phyloP scores from a whole-genome alignment of 208 protist species.

The Angomonas deanei region DNA sequence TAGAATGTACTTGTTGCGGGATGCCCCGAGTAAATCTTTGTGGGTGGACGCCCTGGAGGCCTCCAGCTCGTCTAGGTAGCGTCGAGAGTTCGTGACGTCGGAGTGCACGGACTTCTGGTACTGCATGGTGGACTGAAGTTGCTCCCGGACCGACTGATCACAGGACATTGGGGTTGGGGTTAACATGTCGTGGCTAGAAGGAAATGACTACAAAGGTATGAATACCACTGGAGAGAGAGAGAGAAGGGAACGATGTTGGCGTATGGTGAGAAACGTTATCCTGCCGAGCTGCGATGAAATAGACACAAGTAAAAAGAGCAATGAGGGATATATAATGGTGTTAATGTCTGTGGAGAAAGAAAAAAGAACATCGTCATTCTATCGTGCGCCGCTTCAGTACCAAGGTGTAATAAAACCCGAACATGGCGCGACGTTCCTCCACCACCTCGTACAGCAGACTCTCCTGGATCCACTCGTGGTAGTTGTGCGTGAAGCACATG shows the following conservation, averaged over 20 bases:
- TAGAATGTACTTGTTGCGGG: conserved; percentile 24
- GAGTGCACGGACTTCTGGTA: neutral
- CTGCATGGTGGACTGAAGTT: neutral
- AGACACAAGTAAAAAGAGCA: conserved; percentile 3
- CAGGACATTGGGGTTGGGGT: neutral
- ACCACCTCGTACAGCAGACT: conserved; percentile 55
- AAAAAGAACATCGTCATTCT: neutral
- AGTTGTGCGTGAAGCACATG: conserved; percentile 73
- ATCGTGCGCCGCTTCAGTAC: conserved; percentile 14
- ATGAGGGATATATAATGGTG: neutral
- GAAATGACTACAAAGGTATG: neutral
- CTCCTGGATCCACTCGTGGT: conserved; percentile 69
- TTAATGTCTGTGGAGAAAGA: neutral
- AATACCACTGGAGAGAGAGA: neutral
- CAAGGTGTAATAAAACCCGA: conserved; percentile 71
- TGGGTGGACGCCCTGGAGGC: conserved; percentile 15
- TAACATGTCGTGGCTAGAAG: neutral
- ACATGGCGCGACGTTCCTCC: conserved; percentile 43
- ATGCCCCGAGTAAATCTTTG: conserved; percentile 11
- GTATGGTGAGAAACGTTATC: neutral
- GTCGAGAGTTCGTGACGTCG: conserved; percentile 13
- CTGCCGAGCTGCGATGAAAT: too few relatives aligned
- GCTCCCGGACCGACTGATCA: neutral
- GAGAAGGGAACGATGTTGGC: neutral
- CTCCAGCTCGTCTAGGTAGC: conserved; percentile 16